Evolutionary conservation across 352 stramenopile species (phyloP), one percentile per base, ranked within the genome.

Genomic region (Globisporangium spiculum): DNA sequence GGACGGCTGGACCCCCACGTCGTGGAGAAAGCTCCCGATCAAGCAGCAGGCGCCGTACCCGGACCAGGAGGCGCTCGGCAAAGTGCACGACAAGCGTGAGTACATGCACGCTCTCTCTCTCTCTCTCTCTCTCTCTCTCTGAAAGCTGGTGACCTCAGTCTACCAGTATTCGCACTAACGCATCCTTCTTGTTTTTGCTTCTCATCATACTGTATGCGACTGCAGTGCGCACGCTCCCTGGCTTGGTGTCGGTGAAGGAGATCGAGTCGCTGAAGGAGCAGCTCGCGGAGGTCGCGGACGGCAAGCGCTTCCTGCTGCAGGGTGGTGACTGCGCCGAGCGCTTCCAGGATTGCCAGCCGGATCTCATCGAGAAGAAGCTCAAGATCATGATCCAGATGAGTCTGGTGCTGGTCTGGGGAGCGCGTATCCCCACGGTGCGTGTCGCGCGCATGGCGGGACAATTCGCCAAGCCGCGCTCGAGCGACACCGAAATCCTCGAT

Each of bases 241-340:
- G 96, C 1, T 81, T 99, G 9, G 97, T 99, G 63, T 99, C 98
- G 69, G 93, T 98, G 64, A 93, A 91, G 64, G 97, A 99, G 81
- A 97, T 99, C 26, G 89, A 97, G 57, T 71, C 66, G 14, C 71
- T 98, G n/a, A 92, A 92, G 66, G 85, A 94, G 71, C 84, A 98
- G 66, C 72, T 99, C 56, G 96, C 93, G 1, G 90, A 97, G 52
- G 97, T 98, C 20, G 97, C 94, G 24, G 88, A 93, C 63, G 97
- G 97, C 55, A 97, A 99, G 77, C 94, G 96, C 65, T 99, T 99
- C 76, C 75, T 99, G 56, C 81, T 99, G 64, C 98, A 99, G 84
- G 98, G 97, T 53, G 98, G 98, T 18, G 98, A 99, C 85, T 99
- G 97, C 79, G 97, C 98, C 55, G 98, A 99, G 84, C 86, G 90